phyloP scores from a whole-genome alignment of 371 early-diverging fungal species.

The Mortierella polycephala region DNA sequence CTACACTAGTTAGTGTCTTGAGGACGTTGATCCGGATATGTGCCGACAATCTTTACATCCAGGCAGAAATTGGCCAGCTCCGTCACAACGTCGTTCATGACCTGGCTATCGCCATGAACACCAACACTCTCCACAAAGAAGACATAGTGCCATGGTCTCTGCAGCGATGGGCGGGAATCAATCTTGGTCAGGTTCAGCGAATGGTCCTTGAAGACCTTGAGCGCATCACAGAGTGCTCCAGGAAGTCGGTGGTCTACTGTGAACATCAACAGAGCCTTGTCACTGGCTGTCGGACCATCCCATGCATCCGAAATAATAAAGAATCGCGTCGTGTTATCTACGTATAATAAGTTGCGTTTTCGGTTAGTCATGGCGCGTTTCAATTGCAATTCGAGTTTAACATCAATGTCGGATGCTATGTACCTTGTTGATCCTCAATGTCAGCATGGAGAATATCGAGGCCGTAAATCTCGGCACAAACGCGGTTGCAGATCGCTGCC shows the following conservation, averaged over 20 bases:
- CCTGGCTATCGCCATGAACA: slow-evolving; percentile 75
- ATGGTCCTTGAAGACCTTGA: slow-evolving; percentile 85
- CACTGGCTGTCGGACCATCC: slow-evolving; percentile 76
- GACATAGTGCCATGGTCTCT: slow-evolving; percentile 90
- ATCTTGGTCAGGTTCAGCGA: slow-evolving; percentile 90
- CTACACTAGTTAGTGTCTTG: slow-evolving; percentile 17
- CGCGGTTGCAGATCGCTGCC: slow-evolving; percentile 86
- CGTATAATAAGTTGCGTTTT: neutral
- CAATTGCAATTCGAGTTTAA: neutral
- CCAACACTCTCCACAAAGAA: slow-evolving; percentile 92
- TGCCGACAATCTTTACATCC: slow-evolving; percentile 83
- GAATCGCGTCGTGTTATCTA: slow-evolving; percentile 93
- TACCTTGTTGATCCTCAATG: slow-evolving; percentile 76
- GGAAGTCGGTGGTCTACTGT: slow-evolving; percentile 92
- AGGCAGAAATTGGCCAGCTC: slow-evolving; percentile 78
- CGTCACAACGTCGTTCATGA: slow-evolving; percentile 67
- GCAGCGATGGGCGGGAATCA: slow-evolving; percentile 88
- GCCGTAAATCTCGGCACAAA: slow-evolving; percentile 86
- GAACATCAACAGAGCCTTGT: slow-evolving; percentile 85
- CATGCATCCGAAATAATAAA: slow-evolving; percentile 84
- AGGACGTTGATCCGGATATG: slow-evolving; percentile 82
- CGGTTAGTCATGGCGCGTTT: neutral
- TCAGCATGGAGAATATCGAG: slow-evolving; percentile 78
- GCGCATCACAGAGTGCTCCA: slow-evolving; percentile 88
- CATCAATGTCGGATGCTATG: neutral